These are phyloP conservation scores for Suillus ampliporus DNA, from an alignment of 768 basidiomycete species.

Conservation along the genomic window DNA sequence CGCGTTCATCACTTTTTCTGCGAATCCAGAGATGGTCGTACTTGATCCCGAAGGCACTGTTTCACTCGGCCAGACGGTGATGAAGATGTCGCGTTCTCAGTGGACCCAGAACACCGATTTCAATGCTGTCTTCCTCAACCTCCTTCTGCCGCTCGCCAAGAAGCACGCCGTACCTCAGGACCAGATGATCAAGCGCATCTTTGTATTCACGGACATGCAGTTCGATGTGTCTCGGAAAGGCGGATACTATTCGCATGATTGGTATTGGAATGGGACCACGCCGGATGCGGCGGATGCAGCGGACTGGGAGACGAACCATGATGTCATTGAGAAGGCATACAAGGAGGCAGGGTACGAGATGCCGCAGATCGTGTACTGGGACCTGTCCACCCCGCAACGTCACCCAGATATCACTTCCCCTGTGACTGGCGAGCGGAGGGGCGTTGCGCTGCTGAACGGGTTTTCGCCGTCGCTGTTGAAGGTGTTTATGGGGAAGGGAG, in stretches of 20 bases:
- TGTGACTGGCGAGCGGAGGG: slow-evolving; percentile 56
- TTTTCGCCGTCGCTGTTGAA: slow-evolving; percentile 74
- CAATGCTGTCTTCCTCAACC: slow-evolving; percentile 61
- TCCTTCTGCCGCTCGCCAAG: slow-evolving; percentile 67
- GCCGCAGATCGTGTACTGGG: slow-evolving; percentile 78
- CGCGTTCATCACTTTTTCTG: slow-evolving; percentile 73
- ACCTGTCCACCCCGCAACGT: slow-evolving; percentile 44
- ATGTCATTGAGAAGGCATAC: slow-evolving; percentile 59
- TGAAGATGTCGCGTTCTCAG: slow-evolving; percentile 36
- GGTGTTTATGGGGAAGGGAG: slow-evolving; percentile 59
- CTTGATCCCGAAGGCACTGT: slow-evolving; percentile 46
- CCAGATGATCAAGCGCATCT: slow-evolving; percentile 78
- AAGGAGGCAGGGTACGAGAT: slow-evolving; percentile 68
- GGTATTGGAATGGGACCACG: not conserved
- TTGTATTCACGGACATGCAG: slow-evolving; percentile 83
- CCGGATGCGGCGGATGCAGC: slow-evolving; percentile 5
- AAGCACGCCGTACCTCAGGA: slow-evolving; percentile 61
- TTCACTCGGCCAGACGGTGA: slow-evolving; percentile 45
- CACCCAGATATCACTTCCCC: slow-evolving; percentile 45
- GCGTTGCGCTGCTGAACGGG: slow-evolving; percentile 73
- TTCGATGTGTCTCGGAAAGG: slow-evolving; percentile 49
- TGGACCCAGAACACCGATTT: slow-evolving; percentile 72
- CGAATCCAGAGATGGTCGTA: slow-evolving; percentile 50
- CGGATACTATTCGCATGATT: too few species aligned
- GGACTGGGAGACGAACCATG: slow-evolving; percentile 68